Conservation (phyloP, 2,329 filamentous ascomycete species). For the Fusarium irregulare region DNA sequence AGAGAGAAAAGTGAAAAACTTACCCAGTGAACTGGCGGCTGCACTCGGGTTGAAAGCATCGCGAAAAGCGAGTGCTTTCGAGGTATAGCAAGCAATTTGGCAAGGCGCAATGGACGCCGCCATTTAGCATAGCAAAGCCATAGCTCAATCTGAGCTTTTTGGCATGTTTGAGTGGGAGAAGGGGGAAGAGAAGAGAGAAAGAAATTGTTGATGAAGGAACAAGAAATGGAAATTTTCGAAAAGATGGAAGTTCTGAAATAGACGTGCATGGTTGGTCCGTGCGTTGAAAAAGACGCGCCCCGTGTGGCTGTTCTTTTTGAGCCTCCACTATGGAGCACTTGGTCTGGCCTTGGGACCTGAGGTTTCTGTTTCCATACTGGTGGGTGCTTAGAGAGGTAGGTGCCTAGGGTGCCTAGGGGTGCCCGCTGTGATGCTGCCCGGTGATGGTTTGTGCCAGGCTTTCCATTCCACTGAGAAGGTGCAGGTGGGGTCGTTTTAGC, state of each 20-base stretch:
- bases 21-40: constrained; percentile 31
- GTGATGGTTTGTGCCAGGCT: background rate
- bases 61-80: constrained; percentile 3
- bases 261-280: constrained; percentile 36
- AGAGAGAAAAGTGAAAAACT: constrained; percentile 13
- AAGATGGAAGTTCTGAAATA: constrained; percentile 45
- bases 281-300: constrained; percentile 29
- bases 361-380: constrained; percentile 10
- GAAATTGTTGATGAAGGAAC: constrained; percentile 41
- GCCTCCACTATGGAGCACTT: background rate
- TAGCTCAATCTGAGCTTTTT: background rate
- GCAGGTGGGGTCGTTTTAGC: constrained; percentile 23
- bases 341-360: constrained; percentile 18
- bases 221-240: constrained; percentile 39
- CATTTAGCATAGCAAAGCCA: background rate
- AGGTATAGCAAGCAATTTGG: constrained; percentile 17
- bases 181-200: background rate
- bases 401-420: background rate
- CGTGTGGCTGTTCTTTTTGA: constrained; percentile 17
- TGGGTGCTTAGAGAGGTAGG: background rate
- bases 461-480: constrained; percentile 16
- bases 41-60: background rate
- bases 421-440: background rate
- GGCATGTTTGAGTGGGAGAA: constrained; percentile 1
- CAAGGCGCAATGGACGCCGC: background rate